A percentile compares a stretch with the other conserved stretches of the same genome.
These are phyloP conservation scores for Casuarina cunninghamiana DNA, from an alignment of 306 rosid genomes.

Conservation along the genomic window DNA sequence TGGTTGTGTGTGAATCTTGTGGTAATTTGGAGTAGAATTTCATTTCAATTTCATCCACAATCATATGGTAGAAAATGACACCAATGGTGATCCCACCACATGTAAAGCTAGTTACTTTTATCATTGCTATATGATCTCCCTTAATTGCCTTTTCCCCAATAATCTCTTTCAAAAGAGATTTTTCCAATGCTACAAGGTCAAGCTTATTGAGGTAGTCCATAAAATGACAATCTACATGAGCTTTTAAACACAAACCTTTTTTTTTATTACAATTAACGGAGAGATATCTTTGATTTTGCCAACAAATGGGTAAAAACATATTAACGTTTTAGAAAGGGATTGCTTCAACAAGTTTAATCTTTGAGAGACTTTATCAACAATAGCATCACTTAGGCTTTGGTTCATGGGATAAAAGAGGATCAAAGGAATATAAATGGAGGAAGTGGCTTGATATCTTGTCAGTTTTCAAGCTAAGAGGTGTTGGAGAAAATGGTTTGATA, in stretches of 20 bases:
- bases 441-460: slow-evolving; percentile 26
- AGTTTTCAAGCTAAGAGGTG: slow-evolving; percentile 21
- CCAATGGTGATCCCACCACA: slow-evolving; percentile 20
- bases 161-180: no score
- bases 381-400: neutral
- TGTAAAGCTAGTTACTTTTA: slow-evolving; percentile 15
- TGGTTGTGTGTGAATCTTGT: no score
- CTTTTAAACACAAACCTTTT: neutral
- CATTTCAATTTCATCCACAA: neutral
- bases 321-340: slow-evolving; percentile 31
- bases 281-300: slow-evolving; percentile 21
- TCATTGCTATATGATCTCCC: neutral
- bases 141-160: no score
- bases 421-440: slow-evolving; percentile 14
- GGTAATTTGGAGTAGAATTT: no score
- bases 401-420: slow-evolving; percentile 9
- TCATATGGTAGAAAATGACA: slow-evolving; percentile 3
- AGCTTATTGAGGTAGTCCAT: neutral
- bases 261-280: slow-evolving; percentile 25
- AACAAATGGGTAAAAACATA: slow-evolving; percentile 34
- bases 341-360: slow-evolving; percentile 5
- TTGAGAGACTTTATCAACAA: neutral
- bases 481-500: slow-evolving; percentile 35
- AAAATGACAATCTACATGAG: neutral
- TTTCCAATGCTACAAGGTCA: neutral